A percentile compares a stretch with the other conserved stretches of the same genome.
Evolutionary conservation across 108 stramenopile species (phyloP).

Genomic region (Nannochloropsis oceanica): DNA sequence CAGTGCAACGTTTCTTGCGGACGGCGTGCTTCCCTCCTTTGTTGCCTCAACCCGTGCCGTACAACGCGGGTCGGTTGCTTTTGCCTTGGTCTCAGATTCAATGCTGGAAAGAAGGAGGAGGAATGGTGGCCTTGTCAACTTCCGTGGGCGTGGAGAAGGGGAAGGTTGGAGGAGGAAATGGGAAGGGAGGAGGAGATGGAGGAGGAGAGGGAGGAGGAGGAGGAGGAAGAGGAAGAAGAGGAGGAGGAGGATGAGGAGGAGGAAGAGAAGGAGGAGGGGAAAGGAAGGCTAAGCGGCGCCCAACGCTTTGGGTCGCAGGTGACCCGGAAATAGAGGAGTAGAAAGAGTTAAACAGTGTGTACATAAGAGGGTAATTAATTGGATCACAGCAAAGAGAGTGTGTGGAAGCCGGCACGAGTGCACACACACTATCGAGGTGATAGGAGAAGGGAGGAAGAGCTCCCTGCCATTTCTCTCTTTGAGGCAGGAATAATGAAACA

Average conservation of each 20-base stretch:
- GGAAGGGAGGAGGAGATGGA: neutral
- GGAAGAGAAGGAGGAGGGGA: neutral
- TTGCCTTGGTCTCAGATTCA: neutral
- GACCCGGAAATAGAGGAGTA: no score
- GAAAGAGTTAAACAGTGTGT: no score
- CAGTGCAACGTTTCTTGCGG: neutral
- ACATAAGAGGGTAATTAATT: no score
- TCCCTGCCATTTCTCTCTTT: no score
- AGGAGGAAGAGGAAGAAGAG: neutral
- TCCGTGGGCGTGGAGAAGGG: neutral
- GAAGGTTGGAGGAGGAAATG: neutral
- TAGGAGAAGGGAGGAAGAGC: no score
- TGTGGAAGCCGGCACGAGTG: no score
- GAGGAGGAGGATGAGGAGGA: neutral
- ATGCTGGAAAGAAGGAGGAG: neutral
- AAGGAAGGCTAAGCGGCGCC: neutral
- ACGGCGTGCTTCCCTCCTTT: neutral
- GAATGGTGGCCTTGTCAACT: neutral
- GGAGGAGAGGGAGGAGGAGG: neutral
- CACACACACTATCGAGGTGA: no score
- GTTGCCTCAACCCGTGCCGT: neutral
- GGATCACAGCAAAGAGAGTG: no score
- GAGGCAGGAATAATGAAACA: no score
- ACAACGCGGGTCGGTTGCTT: neutral
- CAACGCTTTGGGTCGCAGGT: no score